Evolutionary conservation across 75 land plant genomes (phyloP).

Genomic region (Selaginella moellendorffii): DNA sequence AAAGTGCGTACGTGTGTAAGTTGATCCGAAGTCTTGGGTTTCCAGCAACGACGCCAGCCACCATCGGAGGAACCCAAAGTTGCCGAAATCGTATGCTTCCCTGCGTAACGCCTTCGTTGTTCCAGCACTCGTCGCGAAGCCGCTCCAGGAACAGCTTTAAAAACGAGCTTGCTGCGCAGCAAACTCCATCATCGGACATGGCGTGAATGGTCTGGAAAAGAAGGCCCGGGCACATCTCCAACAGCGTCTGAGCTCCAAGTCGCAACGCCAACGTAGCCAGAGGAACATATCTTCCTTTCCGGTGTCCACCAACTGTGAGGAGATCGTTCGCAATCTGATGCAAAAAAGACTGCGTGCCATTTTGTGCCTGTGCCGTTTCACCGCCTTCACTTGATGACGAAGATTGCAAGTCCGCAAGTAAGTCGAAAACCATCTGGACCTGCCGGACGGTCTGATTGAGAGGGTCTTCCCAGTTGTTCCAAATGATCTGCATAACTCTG

Average conservation of each 20-base stretch:
- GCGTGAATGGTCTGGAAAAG: constrained; percentile 58
- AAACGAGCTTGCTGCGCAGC: constrained; percentile 88
- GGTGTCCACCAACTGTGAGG: constrained; percentile 56
- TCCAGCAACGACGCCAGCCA: constrained; percentile 77
- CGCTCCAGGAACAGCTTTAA: constrained; percentile 82
- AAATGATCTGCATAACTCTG: constrained; percentile 67
- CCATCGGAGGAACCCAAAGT: constrained; percentile 66
- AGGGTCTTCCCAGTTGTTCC: constrained; percentile 99
- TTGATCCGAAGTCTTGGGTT: constrained; percentile 62
- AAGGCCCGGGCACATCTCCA: constrained; percentile 48
- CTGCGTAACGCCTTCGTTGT: constrained; percentile 43
- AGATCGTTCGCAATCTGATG: constrained; percentile 43
- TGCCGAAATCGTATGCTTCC: constrained; percentile 53
- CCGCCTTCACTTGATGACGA: background rate
- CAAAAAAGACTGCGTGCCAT: constrained; percentile 28
- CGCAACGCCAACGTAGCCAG: constrained; percentile 67
- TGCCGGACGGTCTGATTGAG: constrained; percentile 94
- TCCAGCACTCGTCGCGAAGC: constrained; percentile 89
- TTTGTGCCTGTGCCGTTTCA: background rate
- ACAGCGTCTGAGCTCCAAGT: constrained; percentile 55
- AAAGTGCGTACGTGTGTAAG: constrained; percentile 76
- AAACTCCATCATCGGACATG: constrained; percentile 91
- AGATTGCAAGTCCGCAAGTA: constrained; percentile 58
- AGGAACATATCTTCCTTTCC: constrained; percentile 94
- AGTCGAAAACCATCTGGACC: constrained; percentile 83